phyloP scores from a whole-genome alignment of 2,329 filamentous ascomycete genomes.

The Fusarium hostae region DNA sequence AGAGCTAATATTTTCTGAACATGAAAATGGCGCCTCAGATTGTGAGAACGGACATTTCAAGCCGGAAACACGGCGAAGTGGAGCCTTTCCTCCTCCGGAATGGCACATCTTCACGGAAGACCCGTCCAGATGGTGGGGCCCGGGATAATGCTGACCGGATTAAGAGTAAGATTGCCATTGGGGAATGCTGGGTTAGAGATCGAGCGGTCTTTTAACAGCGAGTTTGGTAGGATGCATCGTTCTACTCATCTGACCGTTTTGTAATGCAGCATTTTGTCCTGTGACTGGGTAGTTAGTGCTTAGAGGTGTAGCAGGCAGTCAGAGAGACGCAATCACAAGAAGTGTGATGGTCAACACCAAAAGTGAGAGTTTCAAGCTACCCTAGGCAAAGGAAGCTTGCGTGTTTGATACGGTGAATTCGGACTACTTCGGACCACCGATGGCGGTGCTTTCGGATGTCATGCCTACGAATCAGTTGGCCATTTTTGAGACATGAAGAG shows the following conservation, averaged over 20 bases:
- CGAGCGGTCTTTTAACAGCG: background rate
- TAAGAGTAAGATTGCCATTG: background rate
- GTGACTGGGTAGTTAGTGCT: background rate
- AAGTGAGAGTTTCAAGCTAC: background rate
- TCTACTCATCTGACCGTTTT: background rate
- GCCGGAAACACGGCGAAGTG: slow-evolving; percentile 33
- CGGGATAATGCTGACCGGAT: background rate
- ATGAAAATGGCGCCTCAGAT: background rate
- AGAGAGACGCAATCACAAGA: slow-evolving; percentile 22
- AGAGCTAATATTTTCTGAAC: background rate
- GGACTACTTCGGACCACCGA: background rate
- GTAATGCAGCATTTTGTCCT: no score
- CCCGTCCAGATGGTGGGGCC: slow-evolving; percentile 2
- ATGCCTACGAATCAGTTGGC: background rate
- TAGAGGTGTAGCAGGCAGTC: slow-evolving; percentile 30
- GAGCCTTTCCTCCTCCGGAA: slow-evolving; percentile 14
- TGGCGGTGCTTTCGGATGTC: background rate
- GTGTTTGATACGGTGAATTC: slow-evolving; percentile 1
- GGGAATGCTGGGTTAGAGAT: slow-evolving; percentile 11
- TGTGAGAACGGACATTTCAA: background rate
- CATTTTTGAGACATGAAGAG: slow-evolving; percentile 10
- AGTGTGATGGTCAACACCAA: background rate
- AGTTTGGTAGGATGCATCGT: background rate
- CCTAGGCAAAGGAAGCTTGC: slow-evolving; percentile 30
- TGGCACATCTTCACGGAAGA: slow-evolving; percentile 9